Base-by-base conservation (phyloP, 345 rosid species). In the Tarenaya hassleriana region DNA sequence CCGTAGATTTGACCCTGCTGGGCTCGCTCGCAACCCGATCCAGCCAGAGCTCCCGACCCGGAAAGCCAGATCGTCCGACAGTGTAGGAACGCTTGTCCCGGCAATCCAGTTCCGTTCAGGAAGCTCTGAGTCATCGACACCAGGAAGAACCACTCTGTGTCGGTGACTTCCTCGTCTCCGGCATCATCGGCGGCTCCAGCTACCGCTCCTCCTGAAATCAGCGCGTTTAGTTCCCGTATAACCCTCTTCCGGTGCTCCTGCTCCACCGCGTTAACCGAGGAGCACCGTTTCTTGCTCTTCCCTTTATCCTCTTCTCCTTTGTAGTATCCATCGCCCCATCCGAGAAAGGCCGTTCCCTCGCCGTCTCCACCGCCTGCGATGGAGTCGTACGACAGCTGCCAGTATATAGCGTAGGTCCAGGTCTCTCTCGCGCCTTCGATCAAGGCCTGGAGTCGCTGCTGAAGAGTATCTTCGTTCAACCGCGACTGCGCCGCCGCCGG, bases 281-380 rank as follows among this genome's bases (percentile, higher is more conserved):
- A 63, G 18, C 21, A 37, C 61, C 57, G 47, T 7, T 47, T 64
- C 51, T 69, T 77, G 14, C 55, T 55, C 60, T 87, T 87, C 37
- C 62, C 71, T 58, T 91, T 87, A 20, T 79, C 85, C 35, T 80
- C 90, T 20, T 92, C 97, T 0, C 97, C 98, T 49, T 77, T 92
- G 66, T 92, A 92, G 56, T 85, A 92, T 0, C 97, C 98, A 61
- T 92, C 97, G 19, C 98, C 98, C 98, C 97, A 92, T 0, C 88
- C 95, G 1, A 92, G 73, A 4, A 81, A 47, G 3, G 80, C 47
- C 0, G 78, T 20, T 61, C 74, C 76, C 5, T 77, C 35, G 64
- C 80, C 47, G 1, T 61, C 41, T 47, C 74, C n/a, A n/a, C n/a
- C n/a, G n/a, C n/a, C n/a, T n/a, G n/a, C 75, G 15, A 79, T 37